Conservation (phyloP, 2,329 filamentous ascomycete genomes). For the Coniella lustricola region DNA sequence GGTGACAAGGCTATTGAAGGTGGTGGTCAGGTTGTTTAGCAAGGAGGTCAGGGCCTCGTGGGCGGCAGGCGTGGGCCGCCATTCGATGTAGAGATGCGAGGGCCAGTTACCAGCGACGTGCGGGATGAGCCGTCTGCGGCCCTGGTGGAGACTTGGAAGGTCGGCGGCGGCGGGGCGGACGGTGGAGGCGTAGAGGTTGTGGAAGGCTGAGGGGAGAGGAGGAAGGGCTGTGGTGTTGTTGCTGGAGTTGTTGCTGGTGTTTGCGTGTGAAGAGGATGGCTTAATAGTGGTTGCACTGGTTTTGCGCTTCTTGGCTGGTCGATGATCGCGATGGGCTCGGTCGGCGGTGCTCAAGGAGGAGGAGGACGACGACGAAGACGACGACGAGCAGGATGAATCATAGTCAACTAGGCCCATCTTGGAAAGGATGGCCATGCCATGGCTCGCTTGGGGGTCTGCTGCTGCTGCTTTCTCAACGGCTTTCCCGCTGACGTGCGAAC, state of each 20-base stretch:
- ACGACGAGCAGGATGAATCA: conserved; percentile 24
- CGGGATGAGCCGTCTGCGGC: conserved; percentile 72
- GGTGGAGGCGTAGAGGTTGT: conserved; percentile 81
- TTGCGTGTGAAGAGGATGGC: not conserved
- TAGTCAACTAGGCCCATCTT: conserved; percentile 36
- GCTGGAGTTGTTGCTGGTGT: not conserved
- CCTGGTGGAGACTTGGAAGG: conserved; percentile 78
- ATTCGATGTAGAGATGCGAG: conserved; percentile 87
- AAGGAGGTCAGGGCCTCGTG: conserved; percentile 39
- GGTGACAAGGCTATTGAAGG: no score
- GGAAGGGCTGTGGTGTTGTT: conserved; percentile 40
- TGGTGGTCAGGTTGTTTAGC: conserved; percentile 30
- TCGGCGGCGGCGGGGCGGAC: conserved; percentile 71
- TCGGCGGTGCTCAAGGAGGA: conserved; percentile 9
- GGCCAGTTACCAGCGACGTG: conserved; percentile 91
- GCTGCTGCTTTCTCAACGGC: not conserved
- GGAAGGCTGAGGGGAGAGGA: conserved; percentile 72
- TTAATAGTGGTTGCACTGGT: conserved; percentile 6
- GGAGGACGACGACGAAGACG: conserved; percentile 12
- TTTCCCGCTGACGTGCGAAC: not conserved
- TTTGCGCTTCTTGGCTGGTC: conserved; percentile 19
- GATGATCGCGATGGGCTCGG: conserved; percentile 6
- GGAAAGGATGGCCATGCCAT: not conserved
- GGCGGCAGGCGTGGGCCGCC: conserved; percentile 49
- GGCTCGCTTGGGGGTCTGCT: not conserved